Base-by-base conservation (phyloP, 139 green algal genomes). In the Marvania coccoides region DNA sequence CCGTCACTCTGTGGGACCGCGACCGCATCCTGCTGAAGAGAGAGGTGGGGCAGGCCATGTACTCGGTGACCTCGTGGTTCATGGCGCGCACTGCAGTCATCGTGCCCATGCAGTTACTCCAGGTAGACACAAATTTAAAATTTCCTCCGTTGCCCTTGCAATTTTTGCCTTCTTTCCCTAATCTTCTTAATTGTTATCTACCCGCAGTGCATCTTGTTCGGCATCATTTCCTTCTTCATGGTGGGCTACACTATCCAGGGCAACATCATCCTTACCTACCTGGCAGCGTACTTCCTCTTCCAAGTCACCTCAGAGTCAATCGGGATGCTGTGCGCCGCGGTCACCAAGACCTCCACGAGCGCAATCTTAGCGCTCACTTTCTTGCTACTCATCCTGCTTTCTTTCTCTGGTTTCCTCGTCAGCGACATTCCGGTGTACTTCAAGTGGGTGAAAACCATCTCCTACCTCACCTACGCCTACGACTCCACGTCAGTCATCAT, bases 331-430 rank as follows among this genome's bases (percentile, higher is more conserved):
- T 84, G 72, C 58, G 78, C 75, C 24, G 57, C 81, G 14, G 33
- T 76, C 7, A 83, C 78, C 6, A 58, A 40, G 1, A 72, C 56
- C n/a, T n/a, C 68, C 66, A 81, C 72, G 15, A 67, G 47, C 29
- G 65, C 67, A 19, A 61, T 79, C 36, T 59, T 86, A 3, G 36
- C 57, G 1, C 71, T 86, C 31, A 86, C 81, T 15, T 84, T 87
- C 29, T 55, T 87, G 26, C 75, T 87, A 34, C 72, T 87, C 37
- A 35, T 84, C 46, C 39, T 87, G 6, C 75, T 87, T 0, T 74
- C 70, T 14, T 87, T 87, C 73, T 78, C 67, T 2, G 81, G 79
- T 33, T 87, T 87, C 71, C 69, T 87, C 3, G 58, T 82, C 7
- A 61, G 40, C 40, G 62, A 63, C 46, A 51, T 79, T 23, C 79